Evolutionary conservation across 2,329 filamentous ascomycete genomes (phyloP).

Genomic region (Trichoderma harzianum): DNA sequence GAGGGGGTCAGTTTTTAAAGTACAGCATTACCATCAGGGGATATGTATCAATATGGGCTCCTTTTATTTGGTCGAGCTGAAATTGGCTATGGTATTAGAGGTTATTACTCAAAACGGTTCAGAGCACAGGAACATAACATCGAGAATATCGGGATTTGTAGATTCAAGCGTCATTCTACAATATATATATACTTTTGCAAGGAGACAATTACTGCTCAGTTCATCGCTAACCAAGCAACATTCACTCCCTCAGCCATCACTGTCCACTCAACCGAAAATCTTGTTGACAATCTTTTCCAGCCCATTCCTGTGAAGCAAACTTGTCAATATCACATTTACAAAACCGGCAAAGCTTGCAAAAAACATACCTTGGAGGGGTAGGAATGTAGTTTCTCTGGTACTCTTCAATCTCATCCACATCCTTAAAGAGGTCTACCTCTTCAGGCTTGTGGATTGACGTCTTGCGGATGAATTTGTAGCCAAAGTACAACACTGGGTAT

Average conservation of each 20-base stretch:
- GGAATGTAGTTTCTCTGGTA: constrained; percentile 61
- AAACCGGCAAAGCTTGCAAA: too few relatives aligned
- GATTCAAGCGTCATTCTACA: constrained; percentile 10
- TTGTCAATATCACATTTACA: background rate
- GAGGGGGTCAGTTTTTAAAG: constrained; percentile 15
- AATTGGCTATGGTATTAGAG: background rate
- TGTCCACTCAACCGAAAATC: constrained; percentile 19
- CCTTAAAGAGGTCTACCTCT: constrained; percentile 61
- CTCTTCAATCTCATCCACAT: constrained; percentile 64
- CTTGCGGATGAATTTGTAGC: constrained; percentile 68
- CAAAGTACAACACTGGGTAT: constrained; percentile 65
- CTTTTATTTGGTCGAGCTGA: background rate
- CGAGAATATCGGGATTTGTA: background rate
- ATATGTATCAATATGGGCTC: background rate
- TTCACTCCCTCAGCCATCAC: background rate
- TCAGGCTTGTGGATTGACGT: constrained; percentile 55
- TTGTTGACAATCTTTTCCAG: constrained; percentile 25
- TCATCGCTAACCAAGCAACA: background rate
- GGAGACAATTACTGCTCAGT: background rate
- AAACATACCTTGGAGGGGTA: constrained; percentile 48
- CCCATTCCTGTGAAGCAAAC: constrained; percentile 13
- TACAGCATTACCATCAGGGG: background rate
- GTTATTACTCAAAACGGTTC: background rate
- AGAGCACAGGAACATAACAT: background rate
- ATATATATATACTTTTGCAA: background rate